phyloP scores from a whole-genome alignment of 371 early-diverging fungal species.

The Phascolomyces articulosus region DNA sequence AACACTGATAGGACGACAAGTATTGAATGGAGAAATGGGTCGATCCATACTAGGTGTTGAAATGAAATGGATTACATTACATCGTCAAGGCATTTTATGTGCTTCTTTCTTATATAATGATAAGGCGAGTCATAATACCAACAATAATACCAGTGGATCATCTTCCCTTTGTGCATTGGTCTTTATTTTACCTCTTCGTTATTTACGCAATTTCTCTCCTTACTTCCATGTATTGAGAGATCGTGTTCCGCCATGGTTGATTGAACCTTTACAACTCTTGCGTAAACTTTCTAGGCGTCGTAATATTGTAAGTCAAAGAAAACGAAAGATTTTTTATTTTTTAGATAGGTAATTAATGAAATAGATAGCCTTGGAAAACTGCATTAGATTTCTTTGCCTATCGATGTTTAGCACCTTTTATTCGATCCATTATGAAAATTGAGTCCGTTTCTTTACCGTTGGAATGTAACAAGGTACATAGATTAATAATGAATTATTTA shows the following conservation, averaged over 20 bases:
- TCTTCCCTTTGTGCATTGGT: constrained; percentile 44
- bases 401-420: constrained; percentile 54
- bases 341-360: too few relatives aligned
- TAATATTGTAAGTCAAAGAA: constrained; percentile 19
- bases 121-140: constrained; percentile 11
- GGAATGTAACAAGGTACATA: constrained; percentile 54
- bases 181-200: constrained; percentile 57
- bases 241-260: constrained; percentile 54
- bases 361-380: constrained; percentile 46
- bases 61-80: constrained; percentile 60
- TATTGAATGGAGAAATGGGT: constrained; percentile 66
- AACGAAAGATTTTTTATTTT: too few relatives aligned
- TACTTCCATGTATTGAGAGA: constrained; percentile 55
- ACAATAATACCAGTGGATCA: background rate
- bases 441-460: constrained; percentile 62
- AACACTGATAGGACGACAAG: constrained; percentile 54
- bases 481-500: too few relatives aligned
- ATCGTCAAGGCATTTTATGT: constrained; percentile 47
- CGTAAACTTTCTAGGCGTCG: constrained; percentile 30
- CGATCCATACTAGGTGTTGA: constrained; percentile 39
- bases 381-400: constrained; percentile 54
- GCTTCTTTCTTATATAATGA: constrained; percentile 47
- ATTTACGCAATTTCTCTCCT: constrained; percentile 56
- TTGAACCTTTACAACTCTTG: constrained; percentile 40
- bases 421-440: constrained; percentile 60